Conservation (phyloP, 1,284 basidiomycete species). For the Ganoderma leucocontextum region DNA sequence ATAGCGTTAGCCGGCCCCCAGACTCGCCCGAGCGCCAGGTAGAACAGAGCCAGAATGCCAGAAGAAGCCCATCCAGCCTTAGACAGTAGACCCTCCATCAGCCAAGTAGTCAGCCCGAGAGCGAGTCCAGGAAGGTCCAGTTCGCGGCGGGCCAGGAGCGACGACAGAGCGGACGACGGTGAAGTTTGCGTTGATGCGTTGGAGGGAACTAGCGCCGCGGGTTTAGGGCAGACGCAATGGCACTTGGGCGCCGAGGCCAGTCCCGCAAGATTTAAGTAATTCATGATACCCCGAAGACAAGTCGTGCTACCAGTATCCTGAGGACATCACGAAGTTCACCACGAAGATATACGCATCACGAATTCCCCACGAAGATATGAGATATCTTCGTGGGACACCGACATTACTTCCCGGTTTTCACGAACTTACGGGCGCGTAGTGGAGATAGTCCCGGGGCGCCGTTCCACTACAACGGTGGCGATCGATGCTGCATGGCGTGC, state of each 20-base stretch:
- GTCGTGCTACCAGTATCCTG: not conserved
- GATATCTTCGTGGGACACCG: too few species aligned
- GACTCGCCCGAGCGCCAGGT: not conserved
- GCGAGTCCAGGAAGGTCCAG: not conserved
- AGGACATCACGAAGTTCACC: not conserved
- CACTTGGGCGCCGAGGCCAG: not conserved
- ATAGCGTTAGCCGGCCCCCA: not conserved
- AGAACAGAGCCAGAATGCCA: not conserved
- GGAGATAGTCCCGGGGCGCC: not conserved
- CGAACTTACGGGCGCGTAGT: too few species aligned
- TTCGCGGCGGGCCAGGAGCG: not conserved
- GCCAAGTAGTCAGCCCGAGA: not conserved
- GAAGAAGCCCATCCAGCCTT: too few species aligned
- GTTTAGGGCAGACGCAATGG: not conserved
- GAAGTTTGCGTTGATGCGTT: not conserved
- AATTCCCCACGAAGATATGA: not conserved
- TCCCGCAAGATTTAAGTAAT: not conserved
- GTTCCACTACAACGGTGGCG: not conserved
- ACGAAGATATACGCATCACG: not conserved
- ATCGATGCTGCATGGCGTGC: not conserved
- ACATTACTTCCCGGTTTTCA: too few species aligned
- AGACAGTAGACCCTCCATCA: not conserved
- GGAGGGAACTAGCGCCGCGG: not conserved
- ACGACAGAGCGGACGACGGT: not conserved
- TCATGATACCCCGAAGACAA: not conserved